A percentile compares a stretch with the other conserved stretches of the same genome.
These are phyloP conservation scores for Suhomyces panamericanus DNA, from an alignment of 1,139 yeast genomes.

Conservation along the genomic window DNA sequence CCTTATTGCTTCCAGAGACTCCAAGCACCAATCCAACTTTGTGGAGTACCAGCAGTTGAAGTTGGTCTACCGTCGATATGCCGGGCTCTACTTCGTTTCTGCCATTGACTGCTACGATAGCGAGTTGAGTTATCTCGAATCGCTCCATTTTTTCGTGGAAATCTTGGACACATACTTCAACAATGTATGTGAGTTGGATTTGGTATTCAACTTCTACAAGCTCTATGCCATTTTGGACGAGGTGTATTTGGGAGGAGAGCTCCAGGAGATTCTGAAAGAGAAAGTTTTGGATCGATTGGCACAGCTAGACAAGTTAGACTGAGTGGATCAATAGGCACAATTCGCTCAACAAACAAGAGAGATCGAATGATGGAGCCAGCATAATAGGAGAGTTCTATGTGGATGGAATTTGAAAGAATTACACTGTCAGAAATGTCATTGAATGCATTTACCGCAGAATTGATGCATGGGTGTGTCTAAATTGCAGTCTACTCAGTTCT, in stretches of 20 bases:
- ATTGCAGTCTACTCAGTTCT: too few relatives aligned
- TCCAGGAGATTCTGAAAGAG: constrained; percentile 69
- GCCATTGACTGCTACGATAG: constrained; percentile 76
- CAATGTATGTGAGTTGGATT: constrained; percentile 93
- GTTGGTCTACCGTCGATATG: constrained; percentile 84
- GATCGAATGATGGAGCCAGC: too few relatives aligned
- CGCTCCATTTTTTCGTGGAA: constrained; percentile 87
- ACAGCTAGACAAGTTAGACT: constrained; percentile 47
- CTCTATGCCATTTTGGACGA: constrained; percentile 73
- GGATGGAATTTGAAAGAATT: too few relatives aligned
- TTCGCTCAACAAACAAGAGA: too few relatives aligned
- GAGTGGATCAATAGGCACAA: too few relatives aligned
- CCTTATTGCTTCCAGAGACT: constrained; percentile 78
- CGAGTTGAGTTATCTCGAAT: constrained; percentile 79
- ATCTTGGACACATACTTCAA: constrained; percentile 79
- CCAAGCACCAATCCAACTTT: constrained; percentile 77
- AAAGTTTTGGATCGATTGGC: constrained; percentile 55
- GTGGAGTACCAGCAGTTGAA: constrained; percentile 73
- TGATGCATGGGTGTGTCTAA: too few relatives aligned
- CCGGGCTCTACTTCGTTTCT: constrained; percentile 84
- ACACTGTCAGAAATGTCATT: too few relatives aligned
- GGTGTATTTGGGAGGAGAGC: constrained; percentile 74
- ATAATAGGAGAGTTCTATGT: too few relatives aligned
- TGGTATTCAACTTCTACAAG: constrained; percentile 78
- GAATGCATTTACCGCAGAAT: too few relatives aligned